Evolutionary conservation across 2,329 filamentous ascomycete species (phyloP).

Genomic region (Cladosporium sphaerospermum): DNA sequence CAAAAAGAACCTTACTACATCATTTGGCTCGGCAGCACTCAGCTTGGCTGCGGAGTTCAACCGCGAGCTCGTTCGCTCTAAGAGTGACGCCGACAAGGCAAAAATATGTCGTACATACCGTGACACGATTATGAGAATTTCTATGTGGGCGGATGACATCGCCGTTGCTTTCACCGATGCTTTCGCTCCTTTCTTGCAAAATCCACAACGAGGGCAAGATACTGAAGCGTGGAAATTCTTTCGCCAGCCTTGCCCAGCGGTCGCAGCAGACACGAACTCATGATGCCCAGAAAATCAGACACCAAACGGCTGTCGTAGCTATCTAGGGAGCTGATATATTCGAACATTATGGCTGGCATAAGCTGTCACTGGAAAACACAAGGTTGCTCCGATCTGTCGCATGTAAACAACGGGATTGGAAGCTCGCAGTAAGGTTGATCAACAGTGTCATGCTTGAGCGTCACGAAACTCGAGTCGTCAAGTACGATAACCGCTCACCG

Average conservation of each 20-base stretch:
- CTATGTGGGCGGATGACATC: neutral
- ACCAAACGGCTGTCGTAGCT: neutral
- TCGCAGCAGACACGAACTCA: neutral
- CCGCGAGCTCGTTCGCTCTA: neutral
- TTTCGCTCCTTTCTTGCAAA: neutral
- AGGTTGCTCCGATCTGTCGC: neutral
- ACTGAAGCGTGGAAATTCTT: neutral
- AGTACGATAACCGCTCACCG: neutral
- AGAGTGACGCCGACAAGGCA: neutral
- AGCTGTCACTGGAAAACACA: neutral
- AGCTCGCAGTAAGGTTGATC: neutral
- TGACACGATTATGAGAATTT: neutral
- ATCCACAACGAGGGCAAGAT: neutral
- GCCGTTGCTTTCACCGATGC: slow-evolving; percentile 2
- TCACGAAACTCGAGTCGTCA: neutral
- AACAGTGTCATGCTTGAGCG: neutral
- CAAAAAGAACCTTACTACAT: neutral
- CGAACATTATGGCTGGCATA: slow-evolving; percentile 6
- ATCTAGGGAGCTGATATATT: slow-evolving; percentile 1
- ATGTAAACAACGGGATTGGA: neutral
- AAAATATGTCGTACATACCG: slow-evolving; percentile 1
- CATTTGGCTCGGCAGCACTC: neutral
- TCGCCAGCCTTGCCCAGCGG: neutral
- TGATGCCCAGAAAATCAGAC: neutral
- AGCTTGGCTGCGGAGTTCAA: neutral